phyloP scores from a whole-genome alignment of 352 stramenopile species.

The Saprolegnia parasitica region DNA sequence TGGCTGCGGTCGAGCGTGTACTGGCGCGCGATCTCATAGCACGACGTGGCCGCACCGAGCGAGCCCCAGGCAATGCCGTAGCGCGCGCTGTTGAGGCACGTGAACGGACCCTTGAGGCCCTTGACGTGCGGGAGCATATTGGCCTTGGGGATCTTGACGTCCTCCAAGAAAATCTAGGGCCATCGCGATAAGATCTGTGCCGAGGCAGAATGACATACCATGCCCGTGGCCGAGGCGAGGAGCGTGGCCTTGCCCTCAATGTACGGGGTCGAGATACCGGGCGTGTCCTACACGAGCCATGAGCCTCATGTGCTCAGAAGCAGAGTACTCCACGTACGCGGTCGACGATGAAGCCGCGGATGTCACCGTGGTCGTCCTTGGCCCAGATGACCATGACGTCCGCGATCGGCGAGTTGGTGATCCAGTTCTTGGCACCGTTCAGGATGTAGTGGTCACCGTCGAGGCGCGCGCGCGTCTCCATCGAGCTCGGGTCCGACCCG shows the following conservation, averaged over 20 bases:
- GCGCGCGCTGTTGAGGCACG: conserved; percentile 95
- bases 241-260: conserved; percentile 97
- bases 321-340: conserved; percentile 43
- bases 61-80: conserved; percentile 97
- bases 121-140: conserved; percentile 92
- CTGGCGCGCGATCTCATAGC: conserved; percentile 88
- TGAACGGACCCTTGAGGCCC: conserved; percentile 93
- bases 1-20: conserved; percentile 95
- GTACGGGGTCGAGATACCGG: conserved; percentile 89
- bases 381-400: conserved; percentile 98
- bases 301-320: not conserved
- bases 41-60: conserved; percentile 92
- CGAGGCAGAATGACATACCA: conserved; percentile 41
- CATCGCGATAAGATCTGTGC: not conserved
- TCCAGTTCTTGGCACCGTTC: conserved; percentile 94
- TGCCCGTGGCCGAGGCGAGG: conserved; percentile 92
- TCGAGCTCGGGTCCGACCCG: conserved; percentile 93
- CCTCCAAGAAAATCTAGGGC: conserved; percentile 95
- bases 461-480: conserved; percentile 92
- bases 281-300: conserved; percentile 57
- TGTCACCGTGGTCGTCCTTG: conserved; percentile 91
- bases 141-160: conserved; percentile 91
- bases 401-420: conserved; percentile 97
- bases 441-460: conserved; percentile 92
- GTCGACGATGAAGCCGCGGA: conserved; percentile 94